These are phyloP conservation scores for Pelargonium cotyledonis DNA, from an alignment of 441 rosid genomes.

Conservation along the genomic window DNA sequence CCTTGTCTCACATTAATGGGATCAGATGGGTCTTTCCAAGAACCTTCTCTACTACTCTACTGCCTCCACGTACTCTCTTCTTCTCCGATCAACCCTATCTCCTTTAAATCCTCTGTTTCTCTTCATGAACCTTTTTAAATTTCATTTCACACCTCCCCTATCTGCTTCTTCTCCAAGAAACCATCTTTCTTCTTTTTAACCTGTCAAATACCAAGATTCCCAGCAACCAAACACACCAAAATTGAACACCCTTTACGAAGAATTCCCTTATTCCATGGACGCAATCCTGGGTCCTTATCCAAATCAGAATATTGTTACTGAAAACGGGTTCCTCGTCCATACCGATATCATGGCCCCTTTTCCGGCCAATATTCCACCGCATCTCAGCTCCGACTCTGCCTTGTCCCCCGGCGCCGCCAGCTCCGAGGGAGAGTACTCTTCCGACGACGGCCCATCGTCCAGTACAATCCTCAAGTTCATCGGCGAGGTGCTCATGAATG, in stretches of 20 bases:
- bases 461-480: slow-evolving; percentile 28
- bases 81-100: no score
- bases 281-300: not conserved
- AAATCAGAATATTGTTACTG: not conserved
- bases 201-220: not conserved
- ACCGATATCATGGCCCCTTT: not conserved
- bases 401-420: not conserved
- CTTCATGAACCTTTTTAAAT: not conserved
- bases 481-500: slow-evolving; percentile 36
- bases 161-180: slow-evolving; percentile 2
- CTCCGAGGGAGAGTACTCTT: slow-evolving; percentile 1
- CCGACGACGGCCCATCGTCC: not conserved
- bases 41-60: no score
- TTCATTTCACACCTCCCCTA: no score
- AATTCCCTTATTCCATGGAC: not conserved
- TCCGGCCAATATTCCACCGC: not conserved
- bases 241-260: not conserved
- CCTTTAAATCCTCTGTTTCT: not conserved
- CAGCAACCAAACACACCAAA: not conserved
- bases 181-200: not conserved
- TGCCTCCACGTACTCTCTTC: no score
- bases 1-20: no score
- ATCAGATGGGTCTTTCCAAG: no score
- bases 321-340: not conserved
- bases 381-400: not conserved